Evolutionary conservation across 2,329 filamentous ascomycete genomes (phyloP).

Genomic region (Cladophialophora psammophila): DNA sequence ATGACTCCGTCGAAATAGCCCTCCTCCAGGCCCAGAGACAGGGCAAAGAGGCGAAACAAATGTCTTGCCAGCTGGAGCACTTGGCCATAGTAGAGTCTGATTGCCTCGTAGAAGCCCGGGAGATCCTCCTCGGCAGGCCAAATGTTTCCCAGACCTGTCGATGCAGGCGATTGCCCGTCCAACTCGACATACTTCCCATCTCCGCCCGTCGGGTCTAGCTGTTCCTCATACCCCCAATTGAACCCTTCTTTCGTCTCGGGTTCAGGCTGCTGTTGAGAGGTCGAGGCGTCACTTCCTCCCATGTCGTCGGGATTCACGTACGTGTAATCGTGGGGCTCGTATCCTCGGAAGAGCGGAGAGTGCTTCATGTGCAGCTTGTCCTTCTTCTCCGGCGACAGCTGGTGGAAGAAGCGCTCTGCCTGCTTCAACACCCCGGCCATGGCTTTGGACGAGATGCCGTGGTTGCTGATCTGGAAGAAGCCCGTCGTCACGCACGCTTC

Average conservation of each 20-base stretch:
- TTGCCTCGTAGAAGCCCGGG: constrained; percentile 56
- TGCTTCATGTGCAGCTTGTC: constrained; percentile 49
- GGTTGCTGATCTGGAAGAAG: constrained; percentile 64
- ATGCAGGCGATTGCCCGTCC: constrained; percentile 32
- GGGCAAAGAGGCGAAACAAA: constrained; percentile 62
- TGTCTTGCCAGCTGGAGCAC: constrained; percentile 61
- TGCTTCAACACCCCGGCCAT: constrained; percentile 53
- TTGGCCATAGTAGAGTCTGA: constrained; percentile 57
- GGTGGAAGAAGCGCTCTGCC: constrained; percentile 56
- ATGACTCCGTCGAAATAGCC: constrained; percentile 63
- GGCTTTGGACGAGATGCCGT: constrained; percentile 53
- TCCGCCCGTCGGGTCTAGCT: constrained; percentile 37
- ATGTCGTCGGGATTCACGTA: constrained; percentile 40
- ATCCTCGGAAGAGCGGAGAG: constrained; percentile 44
- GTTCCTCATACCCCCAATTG: constrained; percentile 41
- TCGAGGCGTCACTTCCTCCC: constrained; percentile 5
- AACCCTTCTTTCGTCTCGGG: constrained; percentile 41
- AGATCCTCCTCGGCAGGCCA: constrained; percentile 39
- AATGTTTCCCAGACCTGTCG: constrained; percentile 30
- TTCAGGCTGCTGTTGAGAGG: constrained; percentile 3
- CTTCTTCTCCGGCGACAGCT: constrained; percentile 34
- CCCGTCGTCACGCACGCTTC: constrained; percentile 57
- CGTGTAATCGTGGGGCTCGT: constrained; percentile 36
- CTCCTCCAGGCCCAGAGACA: constrained; percentile 63
- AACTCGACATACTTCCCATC: constrained; percentile 39